Conservation (phyloP, 768 basidiomycete species). For the Termitomyces sp. region DNA sequence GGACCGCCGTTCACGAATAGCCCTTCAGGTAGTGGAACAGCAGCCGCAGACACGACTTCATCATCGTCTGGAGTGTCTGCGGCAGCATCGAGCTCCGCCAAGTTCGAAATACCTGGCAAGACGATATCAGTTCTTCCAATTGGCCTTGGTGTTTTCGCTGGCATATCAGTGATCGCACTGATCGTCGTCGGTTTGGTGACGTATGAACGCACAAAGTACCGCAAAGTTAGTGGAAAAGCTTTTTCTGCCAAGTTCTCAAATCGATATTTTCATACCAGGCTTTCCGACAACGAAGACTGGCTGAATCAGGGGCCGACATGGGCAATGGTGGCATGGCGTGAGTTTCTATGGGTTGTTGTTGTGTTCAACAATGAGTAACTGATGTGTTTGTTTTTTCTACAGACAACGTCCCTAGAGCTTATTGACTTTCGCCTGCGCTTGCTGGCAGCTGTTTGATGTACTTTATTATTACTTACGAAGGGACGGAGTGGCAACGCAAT, state of each 20-base stretch:
- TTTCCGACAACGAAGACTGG: conserved; percentile 73
- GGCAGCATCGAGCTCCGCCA: conserved; percentile 32
- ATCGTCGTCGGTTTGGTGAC: conserved; percentile 82
- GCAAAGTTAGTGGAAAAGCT: conserved; percentile 53
- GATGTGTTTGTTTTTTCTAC: not conserved
- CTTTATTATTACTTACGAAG: conserved; percentile 4
- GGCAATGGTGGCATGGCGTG: conserved; percentile 59
- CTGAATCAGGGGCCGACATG: conserved; percentile 55
- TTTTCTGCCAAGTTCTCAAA: not conserved
- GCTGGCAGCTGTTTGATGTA: conserved; percentile 13
- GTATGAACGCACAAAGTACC: conserved; percentile 83
- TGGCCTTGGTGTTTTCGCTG: conserved; percentile 81
- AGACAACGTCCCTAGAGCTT: conserved; percentile 19
- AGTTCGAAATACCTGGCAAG: conserved; percentile 71
- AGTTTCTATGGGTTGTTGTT: conserved; percentile 17
- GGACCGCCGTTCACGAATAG: conserved; percentile 6
- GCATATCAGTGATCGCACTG: conserved; percentile 80
- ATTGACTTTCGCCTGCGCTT: conserved; percentile 9
- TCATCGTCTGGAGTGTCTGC: conserved; percentile 19
- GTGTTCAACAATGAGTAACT: not conserved
- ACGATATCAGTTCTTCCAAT: conserved; percentile 74
- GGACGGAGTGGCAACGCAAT: not conserved
- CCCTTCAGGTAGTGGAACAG: conserved; percentile 12
- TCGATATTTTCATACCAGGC: conserved; percentile 38
- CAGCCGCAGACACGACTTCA: conserved; percentile 15